Percentiles rank a stretch among this genome's conserved stretches.
Conservation (phyloP, 2,329 filamentous ascomycete species). For the Hymenotorrendiella dingleyae region DNA sequence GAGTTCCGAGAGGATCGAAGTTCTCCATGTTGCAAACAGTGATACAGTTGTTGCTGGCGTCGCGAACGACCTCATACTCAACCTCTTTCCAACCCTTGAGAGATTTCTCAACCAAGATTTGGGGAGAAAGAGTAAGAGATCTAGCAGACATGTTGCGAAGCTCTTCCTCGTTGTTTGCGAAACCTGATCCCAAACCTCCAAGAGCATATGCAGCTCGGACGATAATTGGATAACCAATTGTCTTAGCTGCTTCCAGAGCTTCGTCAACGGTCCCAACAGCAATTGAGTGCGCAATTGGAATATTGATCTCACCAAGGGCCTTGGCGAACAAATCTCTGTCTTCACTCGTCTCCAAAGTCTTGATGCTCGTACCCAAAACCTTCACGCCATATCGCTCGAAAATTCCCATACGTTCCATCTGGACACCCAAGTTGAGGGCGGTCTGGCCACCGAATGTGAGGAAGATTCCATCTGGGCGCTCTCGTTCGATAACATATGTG, state of each 20-base stretch:
- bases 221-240: conserved; percentile 94
- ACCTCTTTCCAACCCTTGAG: conserved; percentile 99
- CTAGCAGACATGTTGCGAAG: conserved; percentile 88
- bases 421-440: conserved; percentile 89
- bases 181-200: conserved; percentile 92
- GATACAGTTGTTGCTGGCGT: conserved; percentile 97
- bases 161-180: conserved; percentile 90
- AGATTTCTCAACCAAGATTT: conserved; percentile 97
- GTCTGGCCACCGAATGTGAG: conserved; percentile 97
- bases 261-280: conserved; percentile 89
- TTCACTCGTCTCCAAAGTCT: conserved; percentile 89
- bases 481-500: conserved; percentile 92
- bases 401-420: conserved; percentile 93
- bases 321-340: conserved; percentile 95
- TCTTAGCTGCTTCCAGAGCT: conserved; percentile 78
- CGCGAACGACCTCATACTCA: conserved; percentile 96
- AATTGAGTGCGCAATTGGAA: conserved; percentile 94
- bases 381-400: conserved; percentile 94
- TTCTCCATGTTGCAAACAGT: conserved; percentile 99
- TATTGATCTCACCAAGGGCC: conserved; percentile 93
- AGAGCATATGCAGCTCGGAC: conserved; percentile 95
- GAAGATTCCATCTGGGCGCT: conserved; percentile 94
- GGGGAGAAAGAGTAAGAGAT: conserved; percentile 86
- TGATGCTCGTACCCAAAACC: conserved; percentile 90
- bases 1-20: conserved; percentile 94